phyloP scores from a whole-genome alignment of 495 filamentous ascomycete genomes.

The Lentithecium fluviatile region DNA sequence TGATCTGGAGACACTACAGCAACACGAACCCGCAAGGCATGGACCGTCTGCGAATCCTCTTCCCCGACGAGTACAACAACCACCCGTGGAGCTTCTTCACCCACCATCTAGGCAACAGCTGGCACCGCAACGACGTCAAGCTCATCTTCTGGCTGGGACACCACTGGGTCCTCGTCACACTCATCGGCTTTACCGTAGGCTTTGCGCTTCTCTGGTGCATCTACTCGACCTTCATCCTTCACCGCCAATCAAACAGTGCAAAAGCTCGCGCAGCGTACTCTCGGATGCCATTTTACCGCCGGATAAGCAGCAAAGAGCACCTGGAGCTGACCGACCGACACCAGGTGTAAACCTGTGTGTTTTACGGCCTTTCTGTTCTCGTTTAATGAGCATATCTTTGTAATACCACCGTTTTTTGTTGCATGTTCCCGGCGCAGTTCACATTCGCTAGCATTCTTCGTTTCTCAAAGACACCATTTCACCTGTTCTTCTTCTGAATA shows the following conservation, averaged over 20 bases:
- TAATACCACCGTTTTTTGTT: conserved; percentile 18
- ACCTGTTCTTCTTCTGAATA: background rate
- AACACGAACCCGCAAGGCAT: conserved; percentile 20
- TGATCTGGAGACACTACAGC: conserved; percentile 62
- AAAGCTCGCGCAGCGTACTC: conserved; percentile 20
- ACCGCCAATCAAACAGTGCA: conserved; percentile 13
- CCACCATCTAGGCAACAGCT: conserved; percentile 70
- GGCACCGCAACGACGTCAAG: conserved; percentile 72
- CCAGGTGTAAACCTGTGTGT: conserved; percentile 28
- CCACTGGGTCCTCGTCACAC: conserved; percentile 71
- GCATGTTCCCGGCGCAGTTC: conserved; percentile 14
- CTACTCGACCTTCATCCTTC: conserved; percentile 49
- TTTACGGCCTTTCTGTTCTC: conserved; percentile 3
- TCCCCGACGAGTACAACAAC: conserved; percentile 67
- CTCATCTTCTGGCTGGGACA: conserved; percentile 80
- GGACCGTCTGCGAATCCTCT: conserved; percentile 51
- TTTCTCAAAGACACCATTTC: background rate
- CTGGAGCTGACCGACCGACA: conserved; percentile 37
- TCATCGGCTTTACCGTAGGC: conserved; percentile 61
- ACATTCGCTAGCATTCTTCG: conserved; percentile 1
- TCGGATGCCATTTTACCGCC: conserved; percentile 38
- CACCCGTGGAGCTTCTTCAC: conserved; percentile 76
- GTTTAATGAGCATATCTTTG: conserved; percentile 29
- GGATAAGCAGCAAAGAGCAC: conserved; percentile 37
- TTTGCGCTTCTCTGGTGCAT: conserved; percentile 56